phyloP scores from a whole-genome alignment of 2,329 filamentous ascomycete genomes.

The Clonostachys byssicola region DNA sequence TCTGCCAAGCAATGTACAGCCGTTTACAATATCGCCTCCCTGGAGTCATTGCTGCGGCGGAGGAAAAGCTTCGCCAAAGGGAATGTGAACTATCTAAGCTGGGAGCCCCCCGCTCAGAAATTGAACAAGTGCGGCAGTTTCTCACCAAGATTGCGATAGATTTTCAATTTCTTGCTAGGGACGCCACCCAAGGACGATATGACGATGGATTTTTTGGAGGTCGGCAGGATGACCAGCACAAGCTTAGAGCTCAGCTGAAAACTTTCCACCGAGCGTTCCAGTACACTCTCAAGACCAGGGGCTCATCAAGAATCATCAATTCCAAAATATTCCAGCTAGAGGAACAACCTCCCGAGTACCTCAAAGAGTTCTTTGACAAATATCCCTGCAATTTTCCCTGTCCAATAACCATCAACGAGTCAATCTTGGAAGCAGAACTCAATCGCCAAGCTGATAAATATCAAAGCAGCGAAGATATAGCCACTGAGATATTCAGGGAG shows the following conservation, averaged over 20 bases:
- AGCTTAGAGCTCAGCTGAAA: conserved; percentile 21
- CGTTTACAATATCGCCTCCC: conserved; percentile 4
- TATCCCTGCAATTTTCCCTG: conserved; percentile 19
- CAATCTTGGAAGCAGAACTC: conserved; percentile 15
- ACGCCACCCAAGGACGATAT: conserved; percentile 20
- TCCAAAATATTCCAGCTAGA: not conserved
- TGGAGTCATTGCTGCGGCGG: conserved; percentile 3
- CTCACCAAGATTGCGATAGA: conserved; percentile 25
- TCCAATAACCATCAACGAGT: conserved; percentile 13
- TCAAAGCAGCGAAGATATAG: conserved; percentile 31
- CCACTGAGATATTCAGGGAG: conserved; percentile 29
- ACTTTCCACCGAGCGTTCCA: conserved; percentile 22
- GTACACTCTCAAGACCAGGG: conserved; percentile 14
- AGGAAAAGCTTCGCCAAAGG: conserved; percentile 4
- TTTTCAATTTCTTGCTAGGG: conserved; percentile 23
- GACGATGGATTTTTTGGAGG: conserved; percentile 29
- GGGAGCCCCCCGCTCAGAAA: conserved; percentile 10
- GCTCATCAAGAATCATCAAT: conserved; percentile 10
- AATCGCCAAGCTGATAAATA: conserved; percentile 23
- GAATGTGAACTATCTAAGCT: conserved; percentile 1
- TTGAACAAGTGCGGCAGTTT: conserved; percentile 20
- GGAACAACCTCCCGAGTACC: conserved; percentile 12
- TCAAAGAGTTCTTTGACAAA: conserved; percentile 15
- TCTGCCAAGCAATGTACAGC: conserved; percentile 2
- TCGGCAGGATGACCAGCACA: conserved; percentile 6